phyloP scores from a whole-genome alignment of 1,139 yeast species.

The Saccharomyces hybrid region DNA sequence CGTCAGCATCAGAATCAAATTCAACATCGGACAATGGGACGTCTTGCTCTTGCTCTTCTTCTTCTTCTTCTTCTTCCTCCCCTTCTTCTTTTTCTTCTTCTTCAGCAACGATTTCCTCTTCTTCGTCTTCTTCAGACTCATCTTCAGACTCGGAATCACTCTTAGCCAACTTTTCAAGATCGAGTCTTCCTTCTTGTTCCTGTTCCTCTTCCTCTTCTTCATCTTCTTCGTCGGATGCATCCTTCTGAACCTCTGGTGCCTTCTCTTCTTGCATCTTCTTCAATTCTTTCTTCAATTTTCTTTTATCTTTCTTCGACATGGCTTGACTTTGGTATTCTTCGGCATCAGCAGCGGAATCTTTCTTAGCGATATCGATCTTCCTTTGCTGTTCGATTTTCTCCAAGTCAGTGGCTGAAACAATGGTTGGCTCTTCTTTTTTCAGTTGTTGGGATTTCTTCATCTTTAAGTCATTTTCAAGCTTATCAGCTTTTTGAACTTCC shows the following conservation, averaged over 20 bases:
- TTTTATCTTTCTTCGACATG: slow-evolving; percentile 56
- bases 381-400: slow-evolving; percentile 10
- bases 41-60: slow-evolving; percentile 52
- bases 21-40: slow-evolving; percentile 74
- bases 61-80: slow-evolving; percentile 37
- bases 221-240: slow-evolving; percentile 19
- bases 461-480: slow-evolving; percentile 19
- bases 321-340: slow-evolving; percentile 42
- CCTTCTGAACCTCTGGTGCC: slow-evolving; percentile 28
- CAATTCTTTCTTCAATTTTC: slow-evolving; percentile 50
- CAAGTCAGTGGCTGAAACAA: slow-evolving; percentile 32
- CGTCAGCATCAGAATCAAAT: slow-evolving; percentile 77
- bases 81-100: slow-evolving; percentile 35
- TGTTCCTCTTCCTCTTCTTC: slow-evolving; percentile 30
- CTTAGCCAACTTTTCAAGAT: slow-evolving; percentile 51
- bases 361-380: slow-evolving; percentile 6
- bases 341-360: slow-evolving; percentile 13
- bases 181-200: slow-evolving; percentile 24
- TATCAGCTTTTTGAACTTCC: slow-evolving; percentile 17
- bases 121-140: slow-evolving; percentile 38
- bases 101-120: slow-evolving; percentile 40
- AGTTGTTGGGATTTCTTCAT: slow-evolving; percentile 17
- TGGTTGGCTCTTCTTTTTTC: slow-evolving; percentile 30
- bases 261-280: slow-evolving; percentile 26
- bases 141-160: slow-evolving; percentile 41